These are phyloP conservation scores for Boletus huronensis DNA, from an alignment of 768 basidiomycete species.

Conservation along the genomic window DNA sequence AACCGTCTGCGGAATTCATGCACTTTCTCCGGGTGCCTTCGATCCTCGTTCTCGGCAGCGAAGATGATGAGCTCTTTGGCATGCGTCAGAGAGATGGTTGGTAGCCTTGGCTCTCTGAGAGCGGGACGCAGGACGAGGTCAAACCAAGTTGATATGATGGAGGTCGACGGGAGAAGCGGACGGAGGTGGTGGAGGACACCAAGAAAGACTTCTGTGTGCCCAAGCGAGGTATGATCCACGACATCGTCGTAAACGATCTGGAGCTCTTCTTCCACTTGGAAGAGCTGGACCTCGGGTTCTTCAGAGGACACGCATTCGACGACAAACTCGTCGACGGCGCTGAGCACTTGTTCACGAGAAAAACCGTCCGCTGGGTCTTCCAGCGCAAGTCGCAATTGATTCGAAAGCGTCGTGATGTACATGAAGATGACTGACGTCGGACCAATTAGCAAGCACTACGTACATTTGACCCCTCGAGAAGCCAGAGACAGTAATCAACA, in stretches of 20 bases:
- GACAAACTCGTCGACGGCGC: slow-evolving; percentile 54
- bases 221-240: slow-evolving; percentile 59
- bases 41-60: slow-evolving; percentile 51
- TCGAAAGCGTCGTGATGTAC: slow-evolving; percentile 39
- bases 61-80: slow-evolving; percentile 71
- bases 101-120: slow-evolving; percentile 67
- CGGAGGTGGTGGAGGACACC: slow-evolving; percentile 60
- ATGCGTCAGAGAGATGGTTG: slow-evolving; percentile 52
- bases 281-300: slow-evolving; percentile 42
- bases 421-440: slow-evolving; percentile 19
- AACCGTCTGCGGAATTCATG: slow-evolving; percentile 64
- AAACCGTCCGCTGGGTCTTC: slow-evolving; percentile 50
- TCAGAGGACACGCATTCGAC: slow-evolving; percentile 45
- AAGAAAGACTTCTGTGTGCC: slow-evolving; percentile 65
- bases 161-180: slow-evolving; percentile 57
- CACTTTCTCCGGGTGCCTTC: slow-evolving; percentile 46
- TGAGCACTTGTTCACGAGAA: slow-evolving; percentile 48
- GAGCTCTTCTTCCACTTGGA: slow-evolving; percentile 63
- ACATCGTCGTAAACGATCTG: slow-evolving; percentile 58
- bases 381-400: slow-evolving; percentile 57
- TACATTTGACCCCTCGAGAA: not conserved
- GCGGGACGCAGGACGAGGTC: slow-evolving; percentile 76
- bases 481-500: not conserved
- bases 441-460: slow-evolving; percentile 7
- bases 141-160: slow-evolving; percentile 77